phyloP scores from a whole-genome alignment of 768 basidiomycete genomes.

The Rhizopogon vesiculosus region DNA sequence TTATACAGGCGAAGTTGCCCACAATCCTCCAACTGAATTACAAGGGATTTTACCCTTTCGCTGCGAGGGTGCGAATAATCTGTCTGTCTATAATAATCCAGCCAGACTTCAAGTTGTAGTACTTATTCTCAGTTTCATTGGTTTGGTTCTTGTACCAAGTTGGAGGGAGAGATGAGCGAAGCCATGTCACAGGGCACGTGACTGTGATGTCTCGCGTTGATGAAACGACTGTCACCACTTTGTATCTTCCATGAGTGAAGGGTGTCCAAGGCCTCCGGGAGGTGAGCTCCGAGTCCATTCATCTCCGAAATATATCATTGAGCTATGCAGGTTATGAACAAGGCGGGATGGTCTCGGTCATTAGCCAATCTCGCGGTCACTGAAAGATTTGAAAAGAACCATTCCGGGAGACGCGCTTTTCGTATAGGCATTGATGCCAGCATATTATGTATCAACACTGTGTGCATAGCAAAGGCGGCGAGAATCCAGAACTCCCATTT shows the following conservation, averaged over 20 bases:
- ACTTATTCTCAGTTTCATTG: no score
- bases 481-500: conserved; percentile 37
- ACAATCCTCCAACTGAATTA: no score
- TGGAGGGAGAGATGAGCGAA: no score
- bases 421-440: conserved; percentile 40
- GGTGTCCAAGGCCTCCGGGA: conserved; percentile 22
- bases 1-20: no score
- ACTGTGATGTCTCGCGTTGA: neutral
- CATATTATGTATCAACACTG: conserved; percentile 30
- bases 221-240: no score
- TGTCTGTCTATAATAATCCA: no score
- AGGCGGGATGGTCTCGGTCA: conserved; percentile 32
- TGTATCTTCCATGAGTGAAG: conserved; percentile 6
- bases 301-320: neutral
- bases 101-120: no score
- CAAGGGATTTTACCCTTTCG: no score
- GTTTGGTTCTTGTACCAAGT: no score
- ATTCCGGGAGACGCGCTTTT: conserved; percentile 30
- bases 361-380: conserved; percentile 31
- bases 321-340: conserved; percentile 30
- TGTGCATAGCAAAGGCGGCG: conserved; percentile 12
- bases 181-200: neutral
- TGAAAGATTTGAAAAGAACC: conserved; percentile 20
- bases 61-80: no score
- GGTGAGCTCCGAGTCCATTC: conserved; percentile 3